A percentile compares a stretch with the other conserved stretches of the same genome.
Evolutionary conservation across 305 asterid genomes (phyloP).

Genomic region (Fraxinus greggii): DNA sequence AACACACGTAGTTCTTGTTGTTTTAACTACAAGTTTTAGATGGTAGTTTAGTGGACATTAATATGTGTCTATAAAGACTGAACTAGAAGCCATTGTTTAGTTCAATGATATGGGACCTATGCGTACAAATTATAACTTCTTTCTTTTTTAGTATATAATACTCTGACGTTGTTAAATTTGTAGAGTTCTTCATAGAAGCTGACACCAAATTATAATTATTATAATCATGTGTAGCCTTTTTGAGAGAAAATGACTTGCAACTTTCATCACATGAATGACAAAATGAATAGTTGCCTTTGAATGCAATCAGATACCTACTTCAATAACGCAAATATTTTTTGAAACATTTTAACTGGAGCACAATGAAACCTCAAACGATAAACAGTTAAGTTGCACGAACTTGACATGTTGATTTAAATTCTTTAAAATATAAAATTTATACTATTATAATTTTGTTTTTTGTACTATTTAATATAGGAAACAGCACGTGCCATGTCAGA

Average conservation of each 20-base stretch:
- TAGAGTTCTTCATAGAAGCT: not conserved
- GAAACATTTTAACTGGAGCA: not conserved
- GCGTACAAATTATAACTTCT: not conserved
- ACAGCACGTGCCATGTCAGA: not conserved
- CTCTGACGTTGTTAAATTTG: not conserved
- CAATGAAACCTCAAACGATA: not conserved
- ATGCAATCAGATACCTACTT: not conserved
- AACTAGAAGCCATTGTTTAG: not conserved
- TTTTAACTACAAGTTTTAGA: not conserved
- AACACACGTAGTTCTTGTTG: not conserved
- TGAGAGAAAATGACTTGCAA: no score
- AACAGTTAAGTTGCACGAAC: not conserved
- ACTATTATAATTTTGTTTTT: not conserved
- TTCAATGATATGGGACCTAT: not conserved
- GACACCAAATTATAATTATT: not conserved
- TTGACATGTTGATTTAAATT: not conserved
- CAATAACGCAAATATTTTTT: not conserved
- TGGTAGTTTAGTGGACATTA: not conserved
- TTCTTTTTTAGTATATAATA: not conserved
- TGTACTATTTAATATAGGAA: not conserved
- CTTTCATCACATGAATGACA: no score
- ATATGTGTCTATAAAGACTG: not conserved
- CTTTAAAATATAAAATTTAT: not conserved
- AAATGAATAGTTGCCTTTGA: no score
- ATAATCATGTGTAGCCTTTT: not conserved